These are phyloP conservation scores for Aureobasidium musti DNA, from an alignment of 2,329 filamentous ascomycete species.

Conservation along the genomic window DNA sequence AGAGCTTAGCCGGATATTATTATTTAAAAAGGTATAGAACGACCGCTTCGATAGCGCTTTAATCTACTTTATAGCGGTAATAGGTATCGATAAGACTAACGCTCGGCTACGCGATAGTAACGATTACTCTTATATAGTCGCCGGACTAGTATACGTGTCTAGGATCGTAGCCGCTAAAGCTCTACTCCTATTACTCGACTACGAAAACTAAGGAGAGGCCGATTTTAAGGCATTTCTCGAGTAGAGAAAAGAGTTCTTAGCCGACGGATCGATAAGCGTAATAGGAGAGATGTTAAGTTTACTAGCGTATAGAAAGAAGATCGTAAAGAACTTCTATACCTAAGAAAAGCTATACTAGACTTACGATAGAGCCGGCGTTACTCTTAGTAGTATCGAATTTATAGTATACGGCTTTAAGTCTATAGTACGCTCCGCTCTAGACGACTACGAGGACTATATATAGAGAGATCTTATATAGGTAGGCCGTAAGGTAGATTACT, in stretches of 20 bases:
- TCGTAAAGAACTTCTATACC: constrained; percentile 33
- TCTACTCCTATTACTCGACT: constrained; percentile 31
- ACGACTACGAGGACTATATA: constrained; percentile 1
- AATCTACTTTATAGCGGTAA: constrained; percentile 32
- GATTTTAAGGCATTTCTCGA: constrained; percentile 33
- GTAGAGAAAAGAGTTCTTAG: constrained; percentile 33
- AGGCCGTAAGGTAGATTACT: neutral
- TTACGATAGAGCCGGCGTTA: constrained; percentile 32
- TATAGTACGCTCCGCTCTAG: constrained; percentile 29
- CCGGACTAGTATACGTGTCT: too few species aligned
- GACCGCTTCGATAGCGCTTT: constrained; percentile 31
- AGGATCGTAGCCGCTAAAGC: too few species aligned
- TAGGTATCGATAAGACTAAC: constrained; percentile 31
- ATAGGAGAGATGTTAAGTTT: constrained; percentile 35
- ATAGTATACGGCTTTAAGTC: constrained; percentile 31
- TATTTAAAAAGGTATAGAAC: constrained; percentile 21
- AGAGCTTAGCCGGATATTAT: constrained; percentile 25
- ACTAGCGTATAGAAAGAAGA: constrained; percentile 34
- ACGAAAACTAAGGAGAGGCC: constrained; percentile 31
- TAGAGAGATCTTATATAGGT: neutral
- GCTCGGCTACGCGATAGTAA: too few species aligned
- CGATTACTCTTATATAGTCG: too few species aligned
- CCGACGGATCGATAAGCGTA: constrained; percentile 34
- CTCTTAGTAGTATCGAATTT: constrained; percentile 32
- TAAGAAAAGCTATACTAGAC: constrained; percentile 32